Base-by-base conservation (phyloP, 1,284 basidiomycete species). In the Melampsora larici-populina region DNA sequence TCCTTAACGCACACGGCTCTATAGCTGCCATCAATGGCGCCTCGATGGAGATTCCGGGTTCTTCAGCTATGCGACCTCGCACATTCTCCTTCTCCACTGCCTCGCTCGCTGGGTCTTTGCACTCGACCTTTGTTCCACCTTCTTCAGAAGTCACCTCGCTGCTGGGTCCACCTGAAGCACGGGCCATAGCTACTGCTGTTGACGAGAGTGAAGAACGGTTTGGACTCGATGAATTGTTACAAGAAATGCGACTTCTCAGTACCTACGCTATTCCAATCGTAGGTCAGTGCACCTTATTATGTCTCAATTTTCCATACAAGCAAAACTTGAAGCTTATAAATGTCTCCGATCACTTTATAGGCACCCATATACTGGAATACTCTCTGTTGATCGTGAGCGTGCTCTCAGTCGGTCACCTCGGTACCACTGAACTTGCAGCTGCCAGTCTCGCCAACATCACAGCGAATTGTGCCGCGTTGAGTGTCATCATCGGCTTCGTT, bases 381-480 rank as follows among this genome's bases (percentile, higher is more conserved):
- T 90, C 89, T 36, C 87, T 92, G 40, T 86, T 91, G 46, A 87
- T 92, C 79, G 88, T 88, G 0, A 89, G 90, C 29, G 90, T 94
- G 24, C 85, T 96, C 24, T 90, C 91, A 17, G 90, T 94, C 63
- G 93, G 93, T 0, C 93, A 96, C 85, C 84, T 95, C 43, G 89
- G 88, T 0, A 91, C 92, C 0, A 82, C 81, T 9, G 83, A 85
- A 43, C 88, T 96, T 0, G 93, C 93, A 4, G 92, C 92, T 0
- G 70, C 70, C 17, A 73, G 70, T 48, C 40, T 73, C 24, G 70
- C 70, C 21, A 73, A 73, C 43, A 64, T 73, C 18, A 73, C 70
- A 33, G 31, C 55, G 24, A 73, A 73, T 62, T 73, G 70, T 48
- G 36, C 60, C 7, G 33, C 33, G 13, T 33, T 73, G n/a, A 63